Conservation (phyloP, 352 stramenopile genomes). For the Globisporangium nagaii region DNA sequence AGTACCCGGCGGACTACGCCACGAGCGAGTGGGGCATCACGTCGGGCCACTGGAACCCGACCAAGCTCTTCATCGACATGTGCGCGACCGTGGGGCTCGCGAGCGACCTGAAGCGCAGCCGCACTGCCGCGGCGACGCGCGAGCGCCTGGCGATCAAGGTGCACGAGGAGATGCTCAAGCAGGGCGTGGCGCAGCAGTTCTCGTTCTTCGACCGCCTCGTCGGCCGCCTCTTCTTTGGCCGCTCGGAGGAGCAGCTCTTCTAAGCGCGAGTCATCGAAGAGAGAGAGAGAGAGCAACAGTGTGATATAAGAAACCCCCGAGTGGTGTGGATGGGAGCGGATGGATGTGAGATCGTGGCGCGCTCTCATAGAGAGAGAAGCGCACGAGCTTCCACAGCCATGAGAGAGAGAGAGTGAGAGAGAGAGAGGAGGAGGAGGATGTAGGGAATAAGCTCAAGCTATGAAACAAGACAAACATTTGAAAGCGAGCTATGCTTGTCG, state of each 20-base stretch:
- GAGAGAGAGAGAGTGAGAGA: too few species aligned
- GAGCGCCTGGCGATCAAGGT: slow-evolving; percentile 66
- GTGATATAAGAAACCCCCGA: background rate
- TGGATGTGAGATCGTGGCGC: too few species aligned
- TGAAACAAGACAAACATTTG: too few species aligned
- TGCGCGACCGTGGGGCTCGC: slow-evolving; percentile 91
- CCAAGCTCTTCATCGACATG: slow-evolving; percentile 96
- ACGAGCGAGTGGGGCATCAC: slow-evolving; percentile 96
- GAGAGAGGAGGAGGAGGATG: too few species aligned
- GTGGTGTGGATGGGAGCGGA: background rate
- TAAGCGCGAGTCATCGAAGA: slow-evolving; percentile 15
- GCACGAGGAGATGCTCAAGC: slow-evolving; percentile 51
- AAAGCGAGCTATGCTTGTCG: too few species aligned
- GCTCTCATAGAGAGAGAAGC: too few species aligned
- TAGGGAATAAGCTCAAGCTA: too few species aligned
- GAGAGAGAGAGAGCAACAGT: background rate
- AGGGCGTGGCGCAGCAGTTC: slow-evolving; percentile 34
- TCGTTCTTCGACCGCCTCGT: slow-evolving; percentile 55
- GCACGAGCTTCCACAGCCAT: too few species aligned
- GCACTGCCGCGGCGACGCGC: slow-evolving; percentile 62
- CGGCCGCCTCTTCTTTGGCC: slow-evolving; percentile 73
- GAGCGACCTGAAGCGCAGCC: slow-evolving; percentile 94
- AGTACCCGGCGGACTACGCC: slow-evolving; percentile 98
- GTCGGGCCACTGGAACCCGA: slow-evolving; percentile 96
- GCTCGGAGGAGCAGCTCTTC: slow-evolving; percentile 75